Conservation (phyloP, 169 alveolate species). For the Cryptosporidium parvum region DNA sequence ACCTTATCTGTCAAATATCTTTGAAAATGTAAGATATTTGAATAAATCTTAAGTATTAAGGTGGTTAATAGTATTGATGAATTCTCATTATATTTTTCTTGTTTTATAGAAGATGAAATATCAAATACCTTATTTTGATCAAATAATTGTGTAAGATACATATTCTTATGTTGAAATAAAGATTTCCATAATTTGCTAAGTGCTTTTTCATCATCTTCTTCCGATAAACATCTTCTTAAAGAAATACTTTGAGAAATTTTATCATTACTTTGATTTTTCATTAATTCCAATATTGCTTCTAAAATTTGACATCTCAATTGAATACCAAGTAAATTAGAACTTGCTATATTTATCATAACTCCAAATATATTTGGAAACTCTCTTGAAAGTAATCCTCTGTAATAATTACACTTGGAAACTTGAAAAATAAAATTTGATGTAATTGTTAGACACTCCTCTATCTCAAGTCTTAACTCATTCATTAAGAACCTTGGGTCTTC, state of each 20-base stretch:
- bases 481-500: slow-evolving; percentile 13
- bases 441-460: slow-evolving; percentile 23
- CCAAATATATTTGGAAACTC: slow-evolving; percentile 41
- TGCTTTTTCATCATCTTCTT: not conserved
- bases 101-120: not conserved
- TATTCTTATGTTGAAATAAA: slow-evolving; percentile 6
- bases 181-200: slow-evolving; percentile 42
- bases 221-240: slow-evolving; percentile 25
- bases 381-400: slow-evolving; percentile 3
- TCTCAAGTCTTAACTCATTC: slow-evolving; percentile 15
- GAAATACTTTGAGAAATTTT: slow-evolving; percentile 30
- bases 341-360: slow-evolving; percentile 28
- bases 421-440: slow-evolving; percentile 16
- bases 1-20: slow-evolving; percentile 27
- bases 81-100: not conserved
- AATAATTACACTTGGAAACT: slow-evolving; percentile 9
- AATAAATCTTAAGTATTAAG: slow-evolving; percentile 23
- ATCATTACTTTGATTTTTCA: slow-evolving; percentile 11
- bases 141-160: not conserved
- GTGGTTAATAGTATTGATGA: slow-evolving; percentile 3
- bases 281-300: slow-evolving; percentile 14
- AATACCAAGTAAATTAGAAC: slow-evolving; percentile 22
- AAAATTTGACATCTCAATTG: slow-evolving; percentile 35
- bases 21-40: slow-evolving; percentile 39
- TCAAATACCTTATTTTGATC: not conserved